Evolutionary conservation across 257 asterid genomes (phyloP).

Genomic region (Ilex asprella): DNA sequence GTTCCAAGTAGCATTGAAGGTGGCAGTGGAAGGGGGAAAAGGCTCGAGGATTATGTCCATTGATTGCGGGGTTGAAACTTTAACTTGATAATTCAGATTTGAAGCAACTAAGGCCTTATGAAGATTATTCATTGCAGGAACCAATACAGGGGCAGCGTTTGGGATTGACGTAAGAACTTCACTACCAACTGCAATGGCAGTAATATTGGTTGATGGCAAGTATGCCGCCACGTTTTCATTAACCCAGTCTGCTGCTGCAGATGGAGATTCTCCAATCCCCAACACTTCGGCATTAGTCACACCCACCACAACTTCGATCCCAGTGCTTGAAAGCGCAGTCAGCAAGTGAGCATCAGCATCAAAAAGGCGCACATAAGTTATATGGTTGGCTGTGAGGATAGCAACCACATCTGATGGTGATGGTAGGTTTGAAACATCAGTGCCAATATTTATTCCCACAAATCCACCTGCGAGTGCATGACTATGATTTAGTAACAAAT

Average conservation of each 20-base stretch:
- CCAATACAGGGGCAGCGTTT: conserved; percentile 56
- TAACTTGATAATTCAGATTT: conserved; percentile 48
- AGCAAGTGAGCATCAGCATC: conserved; percentile 71
- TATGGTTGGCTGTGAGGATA: conserved; percentile 53
- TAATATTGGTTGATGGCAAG: conserved; percentile 66
- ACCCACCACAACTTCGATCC: conserved; percentile 71
- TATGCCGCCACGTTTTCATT: conserved; percentile 56
- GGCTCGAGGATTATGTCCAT: conserved; percentile 5
- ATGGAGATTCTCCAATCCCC: conserved; percentile 63
- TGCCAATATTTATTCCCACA: conserved; percentile 72
- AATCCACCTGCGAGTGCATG: conserved; percentile 50
- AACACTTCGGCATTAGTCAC: conserved; percentile 69
- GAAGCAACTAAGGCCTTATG: conserved; percentile 74
- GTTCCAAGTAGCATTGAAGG: neutral
- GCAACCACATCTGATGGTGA: conserved; percentile 61
- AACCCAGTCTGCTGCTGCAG: conserved; percentile 78
- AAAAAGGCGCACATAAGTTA: conserved; percentile 71
- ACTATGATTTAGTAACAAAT: too few species aligned
- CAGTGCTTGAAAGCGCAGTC: conserved; percentile 61
- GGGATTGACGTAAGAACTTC: conserved; percentile 73
- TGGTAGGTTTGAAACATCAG: conserved; percentile 57
- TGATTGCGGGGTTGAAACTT: conserved; percentile 65
- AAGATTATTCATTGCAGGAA: conserved; percentile 67
- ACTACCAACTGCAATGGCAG: conserved; percentile 78
- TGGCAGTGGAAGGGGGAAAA: conserved; percentile 17